Percentiles rank a stretch among this genome's conserved stretches.
Conservation (phyloP, 2,329 filamentous ascomycete genomes). For the Pseudohalonectria lignicola region DNA sequence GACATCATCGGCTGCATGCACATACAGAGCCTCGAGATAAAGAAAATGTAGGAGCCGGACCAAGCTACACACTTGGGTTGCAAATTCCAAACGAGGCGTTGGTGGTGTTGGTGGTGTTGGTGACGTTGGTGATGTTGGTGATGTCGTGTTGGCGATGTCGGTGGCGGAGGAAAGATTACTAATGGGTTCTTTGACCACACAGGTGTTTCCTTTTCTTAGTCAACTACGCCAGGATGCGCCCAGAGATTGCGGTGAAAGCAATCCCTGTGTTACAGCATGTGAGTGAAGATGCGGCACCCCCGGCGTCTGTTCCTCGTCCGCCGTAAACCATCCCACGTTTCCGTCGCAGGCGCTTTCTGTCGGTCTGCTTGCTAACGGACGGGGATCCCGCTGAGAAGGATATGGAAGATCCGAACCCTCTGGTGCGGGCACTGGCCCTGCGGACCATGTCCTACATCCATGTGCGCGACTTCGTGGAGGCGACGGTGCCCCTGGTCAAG, state of each 20-base stretch:
- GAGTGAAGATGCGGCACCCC: no score
- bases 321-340: not conserved
- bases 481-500: conserved; percentile 76
- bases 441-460: conserved; percentile 97
- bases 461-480: conserved; percentile 89
- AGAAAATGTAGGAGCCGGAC: conserved; percentile 79
- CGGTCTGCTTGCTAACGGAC: no score
- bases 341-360: no score
- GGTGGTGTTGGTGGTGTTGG: no score
- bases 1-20: conserved; percentile 95
- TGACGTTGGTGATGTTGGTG: no score
- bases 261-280: conserved; percentile 78
- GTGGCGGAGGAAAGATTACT: no score
- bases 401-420: conserved; percentile 84
- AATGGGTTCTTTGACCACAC: no score
- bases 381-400: conserved; percentile 44
- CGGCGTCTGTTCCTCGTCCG: no score
- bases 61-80: not conserved
- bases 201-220: conserved; percentile 98
- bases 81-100: not conserved
- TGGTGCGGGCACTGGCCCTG: conserved; percentile 83
- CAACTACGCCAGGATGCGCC: conserved; percentile 91
- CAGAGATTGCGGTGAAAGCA: conserved; percentile 87
- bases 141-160: no score
- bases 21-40: conserved; percentile 90